A percentile compares a stretch with the other conserved stretches of the same genome.
These are phyloP conservation scores for Nematodospora anomalae DNA, from an alignment of 1,139 yeast species.

Conservation along the genomic window DNA sequence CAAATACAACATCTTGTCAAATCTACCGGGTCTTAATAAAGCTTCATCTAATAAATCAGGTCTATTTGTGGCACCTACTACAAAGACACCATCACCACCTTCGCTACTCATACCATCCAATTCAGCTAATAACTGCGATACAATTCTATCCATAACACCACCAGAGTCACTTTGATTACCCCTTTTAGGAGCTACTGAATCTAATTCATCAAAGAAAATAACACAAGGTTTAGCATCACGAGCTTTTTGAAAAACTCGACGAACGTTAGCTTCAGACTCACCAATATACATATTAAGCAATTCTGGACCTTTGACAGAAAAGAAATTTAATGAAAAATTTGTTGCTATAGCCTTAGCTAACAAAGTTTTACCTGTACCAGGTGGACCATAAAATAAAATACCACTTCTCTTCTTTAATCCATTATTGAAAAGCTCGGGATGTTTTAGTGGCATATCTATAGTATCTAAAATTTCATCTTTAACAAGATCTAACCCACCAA, in stretches of 20 bases:
- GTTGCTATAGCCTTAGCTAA: conserved; percentile 97
- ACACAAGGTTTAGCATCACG: conserved; percentile 97
- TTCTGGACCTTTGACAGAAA: conserved; percentile 96
- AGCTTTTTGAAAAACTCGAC: conserved; percentile 90
- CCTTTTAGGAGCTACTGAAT: conserved; percentile 96
- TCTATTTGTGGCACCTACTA: conserved; percentile 95
- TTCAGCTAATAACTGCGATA: conserved; percentile 90
- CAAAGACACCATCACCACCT: conserved; percentile 88
- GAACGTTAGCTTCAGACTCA: conserved; percentile 95
- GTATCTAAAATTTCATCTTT: conserved; percentile 93
- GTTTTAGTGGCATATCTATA: conserved; percentile 91
- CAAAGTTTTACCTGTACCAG: conserved; percentile 95
- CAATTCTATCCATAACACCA: conserved; percentile 98
- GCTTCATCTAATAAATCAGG: conserved; percentile 96
- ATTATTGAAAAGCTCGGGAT: conserved; percentile 82
- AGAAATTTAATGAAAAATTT: conserved; percentile 87
- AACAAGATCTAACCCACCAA: conserved; percentile 86
- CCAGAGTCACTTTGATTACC: conserved; percentile 99
- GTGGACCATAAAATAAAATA: conserved; percentile 93
- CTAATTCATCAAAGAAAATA: conserved; percentile 93
- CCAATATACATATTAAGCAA: conserved; percentile 96
- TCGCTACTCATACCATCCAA: conserved; percentile 85
- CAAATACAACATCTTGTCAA: conserved; percentile 89
- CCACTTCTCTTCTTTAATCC: conserved; percentile 95
- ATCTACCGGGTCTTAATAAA: conserved; percentile 89